phyloP scores from a whole-genome alignment of 2,329 filamentous ascomycete species.

The Penicillium hordei region DNA sequence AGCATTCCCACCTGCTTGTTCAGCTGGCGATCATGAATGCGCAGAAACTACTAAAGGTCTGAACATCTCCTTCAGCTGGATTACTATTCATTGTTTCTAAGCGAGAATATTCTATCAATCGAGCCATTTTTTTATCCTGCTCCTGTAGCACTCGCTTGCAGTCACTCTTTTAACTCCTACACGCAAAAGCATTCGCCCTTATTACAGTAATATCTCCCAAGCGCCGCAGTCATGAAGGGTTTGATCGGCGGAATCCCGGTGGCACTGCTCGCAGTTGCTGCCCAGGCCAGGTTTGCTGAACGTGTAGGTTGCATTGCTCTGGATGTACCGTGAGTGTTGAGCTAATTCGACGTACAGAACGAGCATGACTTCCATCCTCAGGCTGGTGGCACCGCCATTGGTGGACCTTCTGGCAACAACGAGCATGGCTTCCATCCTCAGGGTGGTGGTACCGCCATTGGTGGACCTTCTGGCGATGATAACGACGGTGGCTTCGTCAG shows the following conservation, averaged over 20 bases:
- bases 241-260: conserved; percentile 38
- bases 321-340: not conserved
- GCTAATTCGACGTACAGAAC: conserved; percentile 5
- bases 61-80: conserved; percentile 5
- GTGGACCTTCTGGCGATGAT: conserved; percentile 24
- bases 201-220: conserved; percentile 13
- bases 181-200: conserved; percentile 2
- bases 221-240: conserved; percentile 35
- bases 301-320: conserved; percentile 8
- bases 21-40: conserved; percentile 19
- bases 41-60: conserved; percentile 23
- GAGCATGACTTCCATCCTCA: conserved; percentile 9
- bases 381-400: conserved; percentile 14
- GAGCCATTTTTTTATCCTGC: conserved; percentile 23
- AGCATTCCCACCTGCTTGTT: conserved; percentile 19
- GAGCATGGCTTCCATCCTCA: conserved; percentile 8
- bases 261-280: conserved; percentile 36
- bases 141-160: conserved; percentile 11
- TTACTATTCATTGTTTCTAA: not conserved
- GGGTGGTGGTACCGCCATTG: conserved; percentile 14
- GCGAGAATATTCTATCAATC: conserved; percentile 12
- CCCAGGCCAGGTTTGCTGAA: conserved; percentile 27
- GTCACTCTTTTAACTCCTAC: conserved; percentile 22
- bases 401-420: conserved; percentile 25
- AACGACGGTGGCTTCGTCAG: conserved; percentile 16